Base-by-base conservation (phyloP, 2,329 filamentous ascomycete genomes). In the Claviceps fusiformis region DNA sequence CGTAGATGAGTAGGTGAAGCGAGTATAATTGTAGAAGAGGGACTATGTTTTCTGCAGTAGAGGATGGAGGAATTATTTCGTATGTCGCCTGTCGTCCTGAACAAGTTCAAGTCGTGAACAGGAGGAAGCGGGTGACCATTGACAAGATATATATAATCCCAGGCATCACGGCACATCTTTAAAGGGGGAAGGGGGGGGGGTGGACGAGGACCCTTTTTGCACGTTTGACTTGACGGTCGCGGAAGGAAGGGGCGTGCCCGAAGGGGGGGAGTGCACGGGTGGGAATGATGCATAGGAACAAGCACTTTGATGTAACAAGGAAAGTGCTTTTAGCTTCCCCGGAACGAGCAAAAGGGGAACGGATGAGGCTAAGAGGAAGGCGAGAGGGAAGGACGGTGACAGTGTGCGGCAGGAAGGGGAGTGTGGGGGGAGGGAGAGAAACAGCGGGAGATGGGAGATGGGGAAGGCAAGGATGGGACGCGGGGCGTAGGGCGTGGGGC, bases 141-240 rank as follows among this genome's bases (percentile, higher is more conserved):
- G 54, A 57, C 46, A 49, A 49, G 55, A 60, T 59, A 60, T 62
- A 61, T 61, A 56, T 24, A 59, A 56, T 57, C 60, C 60, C 60
- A 59, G 52, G 54, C 51, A 57, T 57, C 56, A 55, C 58, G 60
- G 61, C 61, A 62, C 60, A 61, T 61, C 58, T 59, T 54, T 62
- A 24, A 10, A 8, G 43, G 10, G 5, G 41, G 15, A n/a, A n/a
- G 11, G 41, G 15, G 47, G 47, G 37, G 24, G 50, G 41, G 15
- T 5, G 5, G 41, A 15, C 4, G 47, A 29, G 37, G 24, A 45
- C 8, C 33, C 13, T 17, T 33, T 3, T 24, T 46, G 52, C 35
- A 41, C 29, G 24, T 29, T 47, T 47, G 17, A 39, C 19, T 24
- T 27, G 35, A 3, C 19, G 19, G 45, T 46, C 31, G 45, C 7